These are phyloP conservation scores for Candida oleophila DNA, from an alignment of 805 yeast species.

Conservation along the genomic window DNA sequence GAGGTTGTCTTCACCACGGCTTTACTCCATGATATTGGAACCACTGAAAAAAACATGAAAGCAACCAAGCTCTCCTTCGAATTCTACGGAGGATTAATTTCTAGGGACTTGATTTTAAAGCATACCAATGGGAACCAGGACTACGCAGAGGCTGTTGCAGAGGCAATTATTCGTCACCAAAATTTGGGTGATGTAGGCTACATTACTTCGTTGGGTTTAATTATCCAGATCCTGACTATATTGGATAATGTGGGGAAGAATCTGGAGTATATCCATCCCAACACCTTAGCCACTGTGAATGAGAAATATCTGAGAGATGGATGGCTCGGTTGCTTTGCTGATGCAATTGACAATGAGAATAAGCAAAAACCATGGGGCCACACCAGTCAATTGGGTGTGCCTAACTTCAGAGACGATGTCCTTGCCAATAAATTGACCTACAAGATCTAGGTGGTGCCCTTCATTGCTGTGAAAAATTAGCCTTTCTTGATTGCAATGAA, in stretches of 20 bases:
- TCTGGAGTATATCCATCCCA: conserved; percentile 24
- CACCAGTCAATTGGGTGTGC: conserved; percentile 31
- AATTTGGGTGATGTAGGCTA: conserved; percentile 31
- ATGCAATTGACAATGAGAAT: conserved; percentile 30
- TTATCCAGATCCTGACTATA: conserved; percentile 31
- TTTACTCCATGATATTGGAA: conserved; percentile 34
- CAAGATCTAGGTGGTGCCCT: conserved; percentile 12
- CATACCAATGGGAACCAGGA: conserved; percentile 21
- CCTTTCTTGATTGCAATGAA: too few relatives aligned
- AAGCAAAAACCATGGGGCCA: conserved; percentile 34
- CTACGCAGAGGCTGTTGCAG: conserved; percentile 34
- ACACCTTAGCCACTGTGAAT: conserved; percentile 26
- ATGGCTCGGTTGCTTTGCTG: conserved; percentile 31
- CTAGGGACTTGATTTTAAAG: conserved; percentile 23
- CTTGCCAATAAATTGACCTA: conserved; percentile 23
- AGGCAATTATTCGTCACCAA: conserved; percentile 35
- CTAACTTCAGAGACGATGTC: conserved; percentile 25
- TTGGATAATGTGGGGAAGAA: conserved; percentile 32
- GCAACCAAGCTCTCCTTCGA: conserved; percentile 35
- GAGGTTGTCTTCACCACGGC: conserved; percentile 29
- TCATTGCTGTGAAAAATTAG: too few relatives aligned
- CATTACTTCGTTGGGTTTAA: conserved; percentile 31
- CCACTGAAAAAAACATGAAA: conserved; percentile 30
- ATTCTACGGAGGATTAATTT: conserved; percentile 30
- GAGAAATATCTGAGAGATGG: conserved; percentile 23